These are phyloP conservation scores for Athelia sp. DNA, from an alignment of 1,284 basidiomycete species.

Conservation along the genomic window DNA sequence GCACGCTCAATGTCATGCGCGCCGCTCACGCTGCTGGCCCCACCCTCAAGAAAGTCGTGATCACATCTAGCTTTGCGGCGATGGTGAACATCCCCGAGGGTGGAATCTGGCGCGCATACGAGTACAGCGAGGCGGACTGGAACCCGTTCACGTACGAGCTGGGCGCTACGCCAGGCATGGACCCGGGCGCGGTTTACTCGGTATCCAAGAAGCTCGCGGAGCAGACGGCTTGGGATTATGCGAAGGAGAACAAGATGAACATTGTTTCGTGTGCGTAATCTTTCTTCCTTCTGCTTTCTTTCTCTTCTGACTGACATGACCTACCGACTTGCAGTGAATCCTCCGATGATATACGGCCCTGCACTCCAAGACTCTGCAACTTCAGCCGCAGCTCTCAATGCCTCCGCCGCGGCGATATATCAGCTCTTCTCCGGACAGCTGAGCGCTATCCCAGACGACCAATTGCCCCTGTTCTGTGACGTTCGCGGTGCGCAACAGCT, in stretches of 20 bases:
- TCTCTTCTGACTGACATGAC: no score
- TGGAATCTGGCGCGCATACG: background rate
- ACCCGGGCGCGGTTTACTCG: background rate
- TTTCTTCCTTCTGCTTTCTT: background rate
- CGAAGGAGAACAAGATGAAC: background rate
- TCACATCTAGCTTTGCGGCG: background rate
- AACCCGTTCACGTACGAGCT: background rate
- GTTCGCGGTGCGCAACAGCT: background rate
- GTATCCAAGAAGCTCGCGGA: conserved; percentile 2
- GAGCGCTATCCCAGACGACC: background rate
- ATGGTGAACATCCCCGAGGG: background rate
- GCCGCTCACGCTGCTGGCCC: background rate
- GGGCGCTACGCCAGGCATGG: background rate
- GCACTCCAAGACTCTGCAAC: background rate
- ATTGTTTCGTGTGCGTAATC: background rate
- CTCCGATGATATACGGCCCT: background rate
- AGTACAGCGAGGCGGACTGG: background rate
- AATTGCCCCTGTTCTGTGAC: background rate
- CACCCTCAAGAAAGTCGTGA: background rate
- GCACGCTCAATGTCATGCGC: background rate
- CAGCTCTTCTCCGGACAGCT: background rate
- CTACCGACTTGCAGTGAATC: no score
- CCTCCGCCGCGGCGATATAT: background rate
- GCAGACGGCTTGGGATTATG: conserved; percentile 1
- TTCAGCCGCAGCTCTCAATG: background rate